These are phyloP conservation scores for Suillus spraguei DNA, from an alignment of 768 basidiomycete genomes.

Conservation along the genomic window DNA sequence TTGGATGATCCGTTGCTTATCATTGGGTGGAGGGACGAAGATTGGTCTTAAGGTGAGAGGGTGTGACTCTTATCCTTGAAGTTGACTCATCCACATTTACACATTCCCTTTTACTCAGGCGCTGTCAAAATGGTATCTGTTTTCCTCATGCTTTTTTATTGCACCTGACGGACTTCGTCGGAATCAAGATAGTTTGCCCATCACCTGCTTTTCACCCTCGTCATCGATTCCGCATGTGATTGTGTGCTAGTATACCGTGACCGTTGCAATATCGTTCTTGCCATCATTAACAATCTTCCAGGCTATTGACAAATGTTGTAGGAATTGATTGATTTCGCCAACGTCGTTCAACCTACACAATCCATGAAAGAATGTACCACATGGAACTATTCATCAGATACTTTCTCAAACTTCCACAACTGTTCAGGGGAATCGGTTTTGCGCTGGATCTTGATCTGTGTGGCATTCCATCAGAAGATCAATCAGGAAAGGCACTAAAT, in stretches of 20 bases:
- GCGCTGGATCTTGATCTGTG: not conserved
- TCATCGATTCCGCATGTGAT: not conserved
- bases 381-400: not conserved
- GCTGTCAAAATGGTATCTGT: too few relatives aligned
- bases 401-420: not conserved
- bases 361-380: not conserved
- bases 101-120: not conserved
- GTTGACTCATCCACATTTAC: not conserved
- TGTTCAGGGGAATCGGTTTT: not conserved
- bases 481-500: not conserved
- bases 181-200: not conserved
- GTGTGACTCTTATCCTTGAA: not conserved
- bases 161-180: too few relatives aligned
- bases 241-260: not conserved
- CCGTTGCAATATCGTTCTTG: not conserved
- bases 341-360: not conserved
- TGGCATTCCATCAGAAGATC: not conserved
- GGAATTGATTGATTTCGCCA: not conserved
- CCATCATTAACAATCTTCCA: too few relatives aligned
- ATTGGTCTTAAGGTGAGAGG: conserved; percentile 16
- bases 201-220: not conserved
- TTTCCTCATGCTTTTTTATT: too few relatives aligned
- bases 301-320: not conserved
- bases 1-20: conserved; percentile 35
- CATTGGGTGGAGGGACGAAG: conserved; percentile 16